Evolutionary conservation across 495 filamentous ascomycete genomes (phyloP), one percentile per base, ranked within the genome.

Genomic region (Bryoglossum gracile): DNA sequence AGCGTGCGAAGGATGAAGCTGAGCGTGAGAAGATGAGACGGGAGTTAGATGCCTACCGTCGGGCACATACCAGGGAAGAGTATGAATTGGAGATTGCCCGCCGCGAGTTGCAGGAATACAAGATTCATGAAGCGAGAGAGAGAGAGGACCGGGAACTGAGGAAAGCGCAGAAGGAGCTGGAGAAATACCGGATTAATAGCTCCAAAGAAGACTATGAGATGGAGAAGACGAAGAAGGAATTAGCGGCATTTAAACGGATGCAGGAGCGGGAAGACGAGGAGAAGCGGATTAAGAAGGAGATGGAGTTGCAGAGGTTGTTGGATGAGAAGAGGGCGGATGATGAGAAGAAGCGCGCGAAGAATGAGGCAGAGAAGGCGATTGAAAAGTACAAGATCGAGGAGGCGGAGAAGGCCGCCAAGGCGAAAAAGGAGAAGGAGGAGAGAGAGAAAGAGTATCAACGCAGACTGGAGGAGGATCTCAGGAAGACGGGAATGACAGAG

Each of bases 321-420:
- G 65, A 69, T 25, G 73, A 73, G 54, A 63, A 64, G 45, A 71
- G 73, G 54, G 68, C 68, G 0, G 67, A 79, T 46, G 68, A 78
- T 10, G 75, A 87, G 63, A 74, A 69, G 56, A 70, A 79, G 44
- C 65, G 74, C 37, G 3, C 39, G 9, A 71, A 75, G 41, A 80
- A 84, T 61, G 66, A 73, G 21, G 58, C 58, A 4, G 63, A 68
- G 32, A 59, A 64, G 24, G 64, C 58, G 39, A 68, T 70, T 48
- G 74, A 79, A 52, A 66, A 71, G 56, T 68, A 72, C 28, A 78
- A 82, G 63, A 65, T 70, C 35, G 68, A 76, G 43, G 69, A 81
- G 51, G 63, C 71, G 13, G 72, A 80, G 51, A 61, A 68, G 42
- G 46, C 65, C 5, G 68, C 73, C 35, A 63, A 72, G 37, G 66